Conservation (phyloP, 768 basidiomycete species). For the Phylloporus sp. region DNA sequence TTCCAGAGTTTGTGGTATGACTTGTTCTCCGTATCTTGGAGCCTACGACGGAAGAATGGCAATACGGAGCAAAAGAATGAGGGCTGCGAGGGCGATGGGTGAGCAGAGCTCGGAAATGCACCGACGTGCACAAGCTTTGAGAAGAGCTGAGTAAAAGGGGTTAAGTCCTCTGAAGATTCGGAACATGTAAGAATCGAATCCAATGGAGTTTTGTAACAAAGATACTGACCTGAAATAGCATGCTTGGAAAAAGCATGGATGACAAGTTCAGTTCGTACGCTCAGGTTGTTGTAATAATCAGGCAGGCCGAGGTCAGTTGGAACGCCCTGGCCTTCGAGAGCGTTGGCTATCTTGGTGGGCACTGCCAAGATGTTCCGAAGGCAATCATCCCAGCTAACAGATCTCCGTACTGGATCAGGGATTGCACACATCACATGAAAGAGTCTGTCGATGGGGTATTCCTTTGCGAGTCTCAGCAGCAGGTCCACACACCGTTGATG, state of each 20-base stretch:
- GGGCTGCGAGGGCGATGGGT: conserved; percentile 52
- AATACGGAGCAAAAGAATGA: conserved; percentile 62
- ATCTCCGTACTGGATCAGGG: conserved; percentile 22
- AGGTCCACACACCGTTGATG: conserved; percentile 46
- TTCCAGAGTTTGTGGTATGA: conserved; percentile 51
- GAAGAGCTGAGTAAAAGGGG: conserved; percentile 46
- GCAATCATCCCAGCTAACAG: conserved; percentile 68
- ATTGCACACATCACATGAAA: conserved; percentile 46
- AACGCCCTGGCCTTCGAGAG: conserved; percentile 40
- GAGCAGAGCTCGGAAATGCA: conserved; percentile 51
- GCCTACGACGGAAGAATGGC: conserved; percentile 42
- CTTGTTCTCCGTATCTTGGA: conserved; percentile 21
- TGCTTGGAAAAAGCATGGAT: conserved; percentile 41
- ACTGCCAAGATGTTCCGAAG: conserved; percentile 59
- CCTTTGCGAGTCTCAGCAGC: conserved; percentile 47
- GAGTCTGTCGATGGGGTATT: conserved; percentile 68
- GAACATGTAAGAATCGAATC: conserved; percentile 24
- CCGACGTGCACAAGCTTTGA: conserved; percentile 66
- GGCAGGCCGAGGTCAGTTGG: conserved; percentile 52
- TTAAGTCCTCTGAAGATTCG: conserved; percentile 31
- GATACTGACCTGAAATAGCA: conserved; percentile 39
- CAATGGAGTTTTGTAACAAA: conserved; percentile 3
- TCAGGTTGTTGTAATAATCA: conserved; percentile 50
- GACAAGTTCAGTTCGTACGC: conserved; percentile 48
- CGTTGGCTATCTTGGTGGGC: conserved; percentile 78